Percentiles rank a stretch among this genome's conserved stretches.
Conservation (phyloP, 257 asterid species). For the Solanum megistacrolobum region DNA sequence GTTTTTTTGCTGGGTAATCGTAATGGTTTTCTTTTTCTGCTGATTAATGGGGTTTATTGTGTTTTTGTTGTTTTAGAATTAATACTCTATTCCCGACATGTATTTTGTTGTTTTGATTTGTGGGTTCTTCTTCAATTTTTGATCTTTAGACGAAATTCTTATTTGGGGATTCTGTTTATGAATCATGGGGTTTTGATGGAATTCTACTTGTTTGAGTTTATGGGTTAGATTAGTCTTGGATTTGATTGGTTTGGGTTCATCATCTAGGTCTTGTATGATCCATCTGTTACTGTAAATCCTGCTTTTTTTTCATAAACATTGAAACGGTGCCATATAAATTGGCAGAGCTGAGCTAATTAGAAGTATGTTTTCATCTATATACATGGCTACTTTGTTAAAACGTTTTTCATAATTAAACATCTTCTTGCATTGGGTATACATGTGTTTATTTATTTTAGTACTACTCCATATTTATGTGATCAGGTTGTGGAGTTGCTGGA, state of each 20-base stretch:
- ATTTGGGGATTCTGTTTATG: background rate
- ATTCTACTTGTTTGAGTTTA: background rate
- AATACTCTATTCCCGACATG: no score
- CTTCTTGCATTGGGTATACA: background rate
- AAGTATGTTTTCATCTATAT: background rate
- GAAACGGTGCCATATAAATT: background rate
- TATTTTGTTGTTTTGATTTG: background rate
- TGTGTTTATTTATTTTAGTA: background rate
- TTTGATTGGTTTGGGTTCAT: background rate
- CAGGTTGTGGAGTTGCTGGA: conserved; percentile 77
- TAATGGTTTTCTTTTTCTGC: background rate
- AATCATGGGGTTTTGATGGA: background rate
- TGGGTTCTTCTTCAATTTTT: background rate
- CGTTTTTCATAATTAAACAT: background rate
- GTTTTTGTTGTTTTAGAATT: background rate
- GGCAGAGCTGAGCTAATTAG: no score
- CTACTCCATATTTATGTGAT: background rate
- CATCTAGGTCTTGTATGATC: background rate
- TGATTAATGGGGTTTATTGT: background rate
- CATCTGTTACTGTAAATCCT: background rate
- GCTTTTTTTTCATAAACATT: background rate
- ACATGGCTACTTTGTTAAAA: no score
- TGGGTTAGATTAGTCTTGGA: background rate
- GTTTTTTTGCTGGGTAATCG: no score
- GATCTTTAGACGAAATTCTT: background rate